Conservation (phyloP, 2,329 filamentous ascomycete genomes). For the Pyrenochaeta sp. region DNA sequence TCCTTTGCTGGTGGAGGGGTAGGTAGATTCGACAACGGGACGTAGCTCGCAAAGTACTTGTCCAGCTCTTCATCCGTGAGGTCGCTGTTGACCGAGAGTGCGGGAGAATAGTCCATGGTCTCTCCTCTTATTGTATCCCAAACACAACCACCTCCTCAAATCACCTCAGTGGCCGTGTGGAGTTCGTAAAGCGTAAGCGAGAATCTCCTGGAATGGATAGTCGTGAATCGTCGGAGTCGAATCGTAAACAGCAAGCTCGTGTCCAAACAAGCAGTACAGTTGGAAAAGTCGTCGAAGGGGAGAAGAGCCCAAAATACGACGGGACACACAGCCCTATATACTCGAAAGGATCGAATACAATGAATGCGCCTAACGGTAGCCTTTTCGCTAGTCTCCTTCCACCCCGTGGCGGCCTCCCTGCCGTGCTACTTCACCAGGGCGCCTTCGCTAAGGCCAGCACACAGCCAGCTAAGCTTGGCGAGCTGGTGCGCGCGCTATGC, state of each 20-base stretch:
- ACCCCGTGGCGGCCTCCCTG: slow-evolving; percentile 29
- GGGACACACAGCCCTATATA: slow-evolving; percentile 34
- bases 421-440: slow-evolving; percentile 24
- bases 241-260: background rate
- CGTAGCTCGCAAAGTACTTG: slow-evolving; percentile 49
- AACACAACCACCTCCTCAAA: background rate
- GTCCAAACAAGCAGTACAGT: slow-evolving; percentile 8
- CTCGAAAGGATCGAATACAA: slow-evolving; percentile 33
- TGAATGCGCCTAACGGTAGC: slow-evolving; percentile 33
- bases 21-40: slow-evolving; percentile 51
- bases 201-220: slow-evolving; percentile 13
- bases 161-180: background rate
- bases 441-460: slow-evolving; percentile 14
- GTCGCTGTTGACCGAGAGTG: slow-evolving; percentile 38
- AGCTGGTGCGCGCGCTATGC: slow-evolving; percentile 13
- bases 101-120: slow-evolving; percentile 40
- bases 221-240: slow-evolving; percentile 6
- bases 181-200: slow-evolving; percentile 12
- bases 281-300: slow-evolving; percentile 19
- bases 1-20: slow-evolving; percentile 51
- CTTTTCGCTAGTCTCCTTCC: slow-evolving; percentile 29
- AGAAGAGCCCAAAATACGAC: slow-evolving; percentile 28
- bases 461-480: slow-evolving; percentile 9
- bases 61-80: slow-evolving; percentile 51
- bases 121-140: background rate